A percentile compares a stretch with the other conserved stretches of the same genome.
Conservation (phyloP, 768 basidiomycete genomes). For the Leccinum disarticulatum region DNA sequence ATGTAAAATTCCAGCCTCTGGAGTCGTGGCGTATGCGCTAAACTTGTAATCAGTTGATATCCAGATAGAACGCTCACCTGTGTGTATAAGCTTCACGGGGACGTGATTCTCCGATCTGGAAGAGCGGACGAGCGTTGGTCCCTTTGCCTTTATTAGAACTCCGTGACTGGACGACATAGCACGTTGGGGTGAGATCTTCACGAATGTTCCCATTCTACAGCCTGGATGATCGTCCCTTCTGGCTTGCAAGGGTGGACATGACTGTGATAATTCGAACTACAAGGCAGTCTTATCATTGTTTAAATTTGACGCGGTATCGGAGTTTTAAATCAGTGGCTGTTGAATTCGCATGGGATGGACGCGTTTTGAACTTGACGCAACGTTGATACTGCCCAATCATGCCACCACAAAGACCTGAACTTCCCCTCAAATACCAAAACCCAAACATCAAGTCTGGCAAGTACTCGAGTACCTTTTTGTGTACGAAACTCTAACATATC, state of each 20-base stretch:
- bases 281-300: neutral
- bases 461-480: constrained; percentile 12
- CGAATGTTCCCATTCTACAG: no score
- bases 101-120: no score
- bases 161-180: no score
- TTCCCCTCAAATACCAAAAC: constrained; percentile 52
- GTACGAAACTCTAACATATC: accelerated
- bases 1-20: constrained; percentile 91
- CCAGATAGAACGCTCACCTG: no score
- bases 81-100: no score
- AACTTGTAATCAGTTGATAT: constrained; percentile 32
- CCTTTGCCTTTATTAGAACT: no score
- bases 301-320: constrained; percentile 27
- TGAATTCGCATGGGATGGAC: constrained; percentile 30
- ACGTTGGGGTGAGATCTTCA: no score
- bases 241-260: no score
- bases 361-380: constrained; percentile 34
- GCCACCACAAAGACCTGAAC: constrained; percentile 47
- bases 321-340: constrained; percentile 32
- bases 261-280: no score
- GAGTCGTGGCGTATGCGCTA: neutral
- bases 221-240: no score
- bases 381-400: constrained; percentile 17
- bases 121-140: no score
- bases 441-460: constrained; percentile 46